Percentiles rank a stretch among this genome's conserved stretches.
These are phyloP conservation scores for Stenocarpella maydis DNA, from an alignment of 2,329 filamentous ascomycete species.

Conservation along the genomic window DNA sequence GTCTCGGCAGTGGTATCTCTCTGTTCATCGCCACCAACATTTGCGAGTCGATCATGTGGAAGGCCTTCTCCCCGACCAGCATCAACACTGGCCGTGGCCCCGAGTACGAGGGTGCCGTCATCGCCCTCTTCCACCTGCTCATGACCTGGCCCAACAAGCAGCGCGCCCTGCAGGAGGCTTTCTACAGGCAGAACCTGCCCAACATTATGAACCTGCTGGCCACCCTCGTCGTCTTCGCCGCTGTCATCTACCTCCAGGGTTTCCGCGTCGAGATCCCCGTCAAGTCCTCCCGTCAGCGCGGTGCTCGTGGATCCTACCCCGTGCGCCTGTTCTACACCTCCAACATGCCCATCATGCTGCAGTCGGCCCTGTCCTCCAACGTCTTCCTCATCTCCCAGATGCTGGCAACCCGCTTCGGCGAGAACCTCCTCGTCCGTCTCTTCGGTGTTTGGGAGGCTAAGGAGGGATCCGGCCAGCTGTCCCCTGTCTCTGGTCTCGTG, in stretches of 20 bases:
- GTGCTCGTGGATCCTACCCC: constrained; percentile 97
- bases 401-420: constrained; percentile 98
- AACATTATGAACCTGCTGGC: constrained; percentile 99
- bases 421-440: constrained; percentile 97
- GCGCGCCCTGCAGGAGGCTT: constrained; percentile 96
- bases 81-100: constrained; percentile 99
- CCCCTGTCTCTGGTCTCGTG: constrained; percentile 89
- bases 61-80: constrained; percentile 98
- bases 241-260: constrained; percentile 98
- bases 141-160: constrained; percentile 99
- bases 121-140: constrained; percentile 96
- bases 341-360: constrained; percentile 99
- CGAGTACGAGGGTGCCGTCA: constrained; percentile 98
- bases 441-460: constrained; percentile 98
- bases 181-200: constrained; percentile 98
- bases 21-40: constrained; percentile 99
- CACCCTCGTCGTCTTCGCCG: constrained; percentile 91
- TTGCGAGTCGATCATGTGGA: constrained; percentile 99
- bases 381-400: constrained; percentile 99
- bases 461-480: constrained; percentile 95
- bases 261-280: constrained; percentile 99
- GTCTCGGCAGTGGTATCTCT: constrained; percentile 97
- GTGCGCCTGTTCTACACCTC: constrained; percentile 99
- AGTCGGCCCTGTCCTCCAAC: constrained; percentile 98
- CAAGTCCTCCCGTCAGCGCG: constrained; percentile 99